phyloP scores from a whole-genome alignment of 805 yeast genomes.

The Metschnikowia koreensis region DNA sequence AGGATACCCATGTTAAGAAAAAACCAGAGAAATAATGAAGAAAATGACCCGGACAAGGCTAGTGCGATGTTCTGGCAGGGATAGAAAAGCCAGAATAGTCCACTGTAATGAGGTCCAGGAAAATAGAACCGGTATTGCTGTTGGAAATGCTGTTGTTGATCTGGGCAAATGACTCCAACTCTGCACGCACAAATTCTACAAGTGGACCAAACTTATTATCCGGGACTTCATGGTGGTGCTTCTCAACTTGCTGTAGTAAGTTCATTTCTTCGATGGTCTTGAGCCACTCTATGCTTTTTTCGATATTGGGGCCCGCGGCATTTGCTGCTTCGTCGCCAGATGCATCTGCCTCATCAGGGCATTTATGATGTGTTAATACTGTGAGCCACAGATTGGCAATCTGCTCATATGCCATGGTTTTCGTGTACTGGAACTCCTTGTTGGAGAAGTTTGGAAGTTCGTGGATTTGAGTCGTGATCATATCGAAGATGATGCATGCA shows the following conservation, averaged over 20 bases:
- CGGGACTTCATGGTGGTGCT: constrained; percentile 47
- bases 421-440: constrained; percentile 52
- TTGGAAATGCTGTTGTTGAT: constrained; percentile 18
- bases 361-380: constrained; percentile 35
- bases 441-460: constrained; percentile 66
- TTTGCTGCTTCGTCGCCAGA: constrained; percentile 5
- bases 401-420: constrained; percentile 57
- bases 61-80: constrained; percentile 33
- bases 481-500: constrained; percentile 62
- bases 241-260: constrained; percentile 41
- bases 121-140: constrained; percentile 16
- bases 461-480: constrained; percentile 57
- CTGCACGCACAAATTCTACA: constrained; percentile 43
- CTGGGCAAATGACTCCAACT: constrained; percentile 32
- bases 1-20: not conserved
- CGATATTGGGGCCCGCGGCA: constrained; percentile 9
- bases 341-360: constrained; percentile 17
- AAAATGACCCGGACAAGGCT: not conserved
- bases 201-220: constrained; percentile 43
- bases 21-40: not conserved
- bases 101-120: constrained; percentile 41
- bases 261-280: constrained; percentile 35
- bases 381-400: constrained; percentile 59
- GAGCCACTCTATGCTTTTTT: constrained; percentile 24
- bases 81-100: constrained; percentile 44